These are phyloP conservation scores for Acanthamoeba triangularis DNA, from an alignment of 208 protist species.

Conservation along the genomic window DNA sequence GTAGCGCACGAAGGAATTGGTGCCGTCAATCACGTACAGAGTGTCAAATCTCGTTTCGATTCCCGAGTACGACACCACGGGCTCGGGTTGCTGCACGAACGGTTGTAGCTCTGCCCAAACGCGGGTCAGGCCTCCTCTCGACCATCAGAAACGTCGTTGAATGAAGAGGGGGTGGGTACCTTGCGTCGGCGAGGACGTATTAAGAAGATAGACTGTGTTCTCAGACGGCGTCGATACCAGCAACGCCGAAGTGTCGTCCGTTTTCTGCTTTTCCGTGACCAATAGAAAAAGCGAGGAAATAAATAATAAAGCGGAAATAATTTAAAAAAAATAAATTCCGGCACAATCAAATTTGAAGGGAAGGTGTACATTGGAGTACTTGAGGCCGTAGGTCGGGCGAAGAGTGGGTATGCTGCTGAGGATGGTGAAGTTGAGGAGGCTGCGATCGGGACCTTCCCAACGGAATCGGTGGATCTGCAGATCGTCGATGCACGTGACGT, in stretches of 20 bases:
- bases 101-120: not conserved
- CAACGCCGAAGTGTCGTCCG: not conserved
- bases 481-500: conserved; percentile 34
- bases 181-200: not conserved
- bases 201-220: conserved; percentile 10
- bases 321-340: not conserved
- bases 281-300: not conserved
- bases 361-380: conserved; percentile 5
- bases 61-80: not conserved
- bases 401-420: not conserved
- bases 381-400: conserved; percentile 24
- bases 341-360: not conserved
- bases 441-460: not conserved
- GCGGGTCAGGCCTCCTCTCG: not conserved
- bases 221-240: not conserved
- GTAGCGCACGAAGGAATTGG: not conserved
- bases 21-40: conserved; percentile 1
- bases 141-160: not conserved
- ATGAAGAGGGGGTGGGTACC: not conserved
- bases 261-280: not conserved
- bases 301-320: not conserved
- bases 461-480: conserved; percentile 5
- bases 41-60: not conserved
- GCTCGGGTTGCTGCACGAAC: conserved; percentile 21
- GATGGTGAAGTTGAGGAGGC: conserved; percentile 24